Percentiles rank a stretch among this genome's conserved stretches.
Conservation (phyloP, 2,329 filamentous ascomycete species). For the Aspergillus sp. region DNA sequence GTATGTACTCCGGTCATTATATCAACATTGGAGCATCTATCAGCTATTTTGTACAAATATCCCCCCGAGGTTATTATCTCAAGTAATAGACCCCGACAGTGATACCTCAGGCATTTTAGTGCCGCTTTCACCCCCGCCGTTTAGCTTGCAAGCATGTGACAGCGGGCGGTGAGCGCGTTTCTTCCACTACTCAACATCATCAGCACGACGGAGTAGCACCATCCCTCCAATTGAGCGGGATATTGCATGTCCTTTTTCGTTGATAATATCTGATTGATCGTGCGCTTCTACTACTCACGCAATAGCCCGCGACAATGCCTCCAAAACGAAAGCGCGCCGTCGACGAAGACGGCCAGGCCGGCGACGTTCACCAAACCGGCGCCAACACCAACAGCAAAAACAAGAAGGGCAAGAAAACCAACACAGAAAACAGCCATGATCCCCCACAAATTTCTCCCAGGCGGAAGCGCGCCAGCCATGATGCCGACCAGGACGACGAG, state of each 20-base stretch:
- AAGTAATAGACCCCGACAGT: not conserved
- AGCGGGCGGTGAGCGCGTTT: not conserved
- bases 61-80: too few relatives aligned
- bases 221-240: not conserved
- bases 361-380: not conserved
- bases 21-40: not conserved
- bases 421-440: slow-evolving; percentile 14
- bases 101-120: not conserved
- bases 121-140: slow-evolving; percentile 2
- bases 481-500: slow-evolving; percentile 3
- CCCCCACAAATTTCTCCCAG: slow-evolving; percentile 17
- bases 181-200: not conserved
- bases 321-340: slow-evolving; percentile 10
- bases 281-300: not conserved
- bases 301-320: slow-evolving; percentile 9
- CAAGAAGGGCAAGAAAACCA: slow-evolving; percentile 10
- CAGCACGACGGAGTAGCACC: not conserved
- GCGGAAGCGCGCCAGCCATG: slow-evolving; percentile 21
- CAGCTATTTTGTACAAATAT: too few relatives aligned
- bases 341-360: not conserved
- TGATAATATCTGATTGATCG: not conserved
- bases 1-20: not conserved
- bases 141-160: slow-evolving; percentile 3
- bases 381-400: not conserved
- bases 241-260: slow-evolving; percentile 10